phyloP scores from a whole-genome alignment of 108 stramenopile species.

The Nitzschia sp. region DNA sequence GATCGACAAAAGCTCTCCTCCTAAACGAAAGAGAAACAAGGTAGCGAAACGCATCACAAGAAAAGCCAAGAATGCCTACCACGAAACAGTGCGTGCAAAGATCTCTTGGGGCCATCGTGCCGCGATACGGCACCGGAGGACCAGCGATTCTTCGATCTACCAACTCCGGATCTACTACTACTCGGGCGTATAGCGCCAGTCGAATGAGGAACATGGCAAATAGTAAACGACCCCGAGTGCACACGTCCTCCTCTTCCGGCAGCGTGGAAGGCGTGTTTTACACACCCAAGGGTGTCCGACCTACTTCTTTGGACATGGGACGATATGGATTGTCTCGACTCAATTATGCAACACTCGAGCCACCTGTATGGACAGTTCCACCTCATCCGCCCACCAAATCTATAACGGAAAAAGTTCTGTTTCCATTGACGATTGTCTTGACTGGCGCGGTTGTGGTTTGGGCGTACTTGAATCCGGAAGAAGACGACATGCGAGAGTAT shows the following conservation, averaged over 20 bases:
- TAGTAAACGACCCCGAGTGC: not conserved
- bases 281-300: not conserved
- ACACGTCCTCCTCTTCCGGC: not conserved
- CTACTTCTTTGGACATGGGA: slow-evolving; percentile 37
- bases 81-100: too few relatives aligned
- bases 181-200: not conserved
- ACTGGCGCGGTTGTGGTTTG: slow-evolving; percentile 27
- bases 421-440: slow-evolving; percentile 16
- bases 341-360: slow-evolving; percentile 27
- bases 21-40: too few relatives aligned
- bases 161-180: not conserved
- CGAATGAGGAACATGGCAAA: not conserved
- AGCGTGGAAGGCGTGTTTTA: slow-evolving; percentile 21
- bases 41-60: too few relatives aligned
- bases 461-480: slow-evolving; percentile 47
- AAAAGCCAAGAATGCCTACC: too few relatives aligned
- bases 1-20: too few relatives aligned
- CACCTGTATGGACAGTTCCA: slow-evolving; percentile 38
- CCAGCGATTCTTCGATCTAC: too few relatives aligned
- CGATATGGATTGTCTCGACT: slow-evolving; percentile 33
- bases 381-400: slow-evolving; percentile 43
- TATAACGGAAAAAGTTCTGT: slow-evolving; percentile 24
- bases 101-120: too few relatives aligned
- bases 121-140: too few relatives aligned
- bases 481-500: slow-evolving; percentile 44